phyloP scores from a whole-genome alignment of 1,139 yeast genomes.

The Hemisphaericaspora lyxosophila region DNA sequence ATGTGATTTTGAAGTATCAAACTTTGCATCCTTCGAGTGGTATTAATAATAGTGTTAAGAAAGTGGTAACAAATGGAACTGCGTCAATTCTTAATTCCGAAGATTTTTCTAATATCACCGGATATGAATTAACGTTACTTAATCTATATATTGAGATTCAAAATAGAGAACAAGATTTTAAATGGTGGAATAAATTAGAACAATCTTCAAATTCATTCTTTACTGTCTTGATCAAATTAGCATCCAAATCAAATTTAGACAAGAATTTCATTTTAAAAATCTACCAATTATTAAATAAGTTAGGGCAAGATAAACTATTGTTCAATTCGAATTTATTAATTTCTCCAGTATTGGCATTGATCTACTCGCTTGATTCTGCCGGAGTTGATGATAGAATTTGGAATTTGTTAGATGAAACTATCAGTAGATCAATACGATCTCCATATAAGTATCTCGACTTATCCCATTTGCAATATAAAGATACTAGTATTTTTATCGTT shows the following conservation, averaged over 20 bases:
- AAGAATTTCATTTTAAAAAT: conserved; percentile 23
- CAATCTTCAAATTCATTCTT: conserved; percentile 50
- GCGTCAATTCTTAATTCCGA: conserved; percentile 17
- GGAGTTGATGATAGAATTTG: conserved; percentile 29
- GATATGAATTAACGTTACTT: conserved; percentile 54
- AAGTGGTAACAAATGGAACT: conserved; percentile 21
- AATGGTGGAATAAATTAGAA: conserved; percentile 67
- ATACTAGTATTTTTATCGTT: conserved; percentile 64
- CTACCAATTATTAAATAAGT: conserved; percentile 22
- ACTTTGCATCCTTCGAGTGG: conserved; percentile 19
- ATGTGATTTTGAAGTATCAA: conserved; percentile 25
- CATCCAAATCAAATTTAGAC: conserved; percentile 23
- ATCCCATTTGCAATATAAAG: conserved; percentile 39
- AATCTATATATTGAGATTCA: conserved; percentile 47
- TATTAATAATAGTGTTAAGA: conserved; percentile 9
- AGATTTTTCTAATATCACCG: conserved; percentile 29
- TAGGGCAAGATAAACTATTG: conserved; percentile 28
- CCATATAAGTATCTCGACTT: conserved; percentile 85
- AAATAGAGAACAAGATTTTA: conserved; percentile 35
- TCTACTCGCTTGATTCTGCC: conserved; percentile 33
- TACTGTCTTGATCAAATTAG: conserved; percentile 55
- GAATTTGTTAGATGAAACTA: conserved; percentile 69
- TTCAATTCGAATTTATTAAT: conserved; percentile 47
- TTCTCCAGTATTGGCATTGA: conserved; percentile 45
- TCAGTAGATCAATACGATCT: conserved; percentile 64